These are phyloP conservation scores for Penicillium capsulatum DNA, from an alignment of 2,329 filamentous ascomycete species.

Conservation along the genomic window DNA sequence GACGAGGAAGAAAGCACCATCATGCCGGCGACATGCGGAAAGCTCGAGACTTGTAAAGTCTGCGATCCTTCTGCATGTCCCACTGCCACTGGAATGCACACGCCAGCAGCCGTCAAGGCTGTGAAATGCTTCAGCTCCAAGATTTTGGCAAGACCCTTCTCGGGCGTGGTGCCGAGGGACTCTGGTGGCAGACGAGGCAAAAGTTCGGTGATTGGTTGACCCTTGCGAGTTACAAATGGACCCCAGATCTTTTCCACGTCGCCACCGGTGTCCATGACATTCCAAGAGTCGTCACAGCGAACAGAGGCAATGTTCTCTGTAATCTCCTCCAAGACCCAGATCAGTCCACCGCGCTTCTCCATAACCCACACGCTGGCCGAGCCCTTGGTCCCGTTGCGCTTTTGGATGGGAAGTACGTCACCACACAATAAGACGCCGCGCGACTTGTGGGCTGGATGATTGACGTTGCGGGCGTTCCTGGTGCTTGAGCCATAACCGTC, in stretches of 20 bases:
- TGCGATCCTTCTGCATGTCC: slow-evolving; percentile 65
- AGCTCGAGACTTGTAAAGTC: slow-evolving; percentile 81
- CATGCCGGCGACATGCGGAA: slow-evolving; percentile 95
- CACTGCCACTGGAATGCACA: slow-evolving; percentile 80
- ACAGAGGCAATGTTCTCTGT: slow-evolving; percentile 85
- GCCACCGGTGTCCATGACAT: slow-evolving; percentile 66
- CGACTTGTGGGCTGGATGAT: slow-evolving; percentile 71
- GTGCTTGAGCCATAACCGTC: slow-evolving; percentile 52
- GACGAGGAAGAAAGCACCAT: slow-evolving; percentile 79
- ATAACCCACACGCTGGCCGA: slow-evolving; percentile 98
- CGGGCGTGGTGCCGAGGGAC: slow-evolving; percentile 62
- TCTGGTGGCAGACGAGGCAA: slow-evolving; percentile 75
- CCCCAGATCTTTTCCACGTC: slow-evolving; percentile 85
- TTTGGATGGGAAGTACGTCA: slow-evolving; percentile 97
- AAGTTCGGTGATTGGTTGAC: slow-evolving; percentile 71
- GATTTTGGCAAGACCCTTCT: slow-evolving; percentile 73
- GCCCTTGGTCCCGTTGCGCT: slow-evolving; percentile 85
- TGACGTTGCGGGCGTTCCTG: slow-evolving; percentile 52
- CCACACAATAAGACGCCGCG: slow-evolving; percentile 88
- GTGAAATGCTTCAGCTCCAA: slow-evolving; percentile 74
- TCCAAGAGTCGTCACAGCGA: slow-evolving; percentile 70
- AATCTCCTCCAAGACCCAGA: slow-evolving; percentile 98
- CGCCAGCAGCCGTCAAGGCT: slow-evolving; percentile 68
- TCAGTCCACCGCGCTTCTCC: slow-evolving; percentile 87
- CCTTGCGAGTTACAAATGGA: slow-evolving; percentile 59